Evolutionary conservation across 805 yeast genomes (phyloP).

Genomic region (Yarrowia deformans): DNA sequence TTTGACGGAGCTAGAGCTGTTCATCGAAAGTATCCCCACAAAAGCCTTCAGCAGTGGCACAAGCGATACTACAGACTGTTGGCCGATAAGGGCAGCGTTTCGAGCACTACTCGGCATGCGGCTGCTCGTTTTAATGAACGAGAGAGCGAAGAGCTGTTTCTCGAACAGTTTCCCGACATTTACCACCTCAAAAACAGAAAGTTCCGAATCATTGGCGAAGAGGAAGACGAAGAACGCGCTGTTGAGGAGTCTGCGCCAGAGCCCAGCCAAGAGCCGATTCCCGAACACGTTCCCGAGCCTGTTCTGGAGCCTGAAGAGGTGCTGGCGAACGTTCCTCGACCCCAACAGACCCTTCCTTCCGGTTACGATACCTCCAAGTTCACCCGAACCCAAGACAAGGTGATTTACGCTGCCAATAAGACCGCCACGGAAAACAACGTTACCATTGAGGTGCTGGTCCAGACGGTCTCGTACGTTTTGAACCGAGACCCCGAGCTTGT

Average conservation of each 20-base stretch:
- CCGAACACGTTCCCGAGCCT: not conserved
- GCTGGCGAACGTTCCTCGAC: slow-evolving; percentile 10
- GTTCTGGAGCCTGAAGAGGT: not conserved
- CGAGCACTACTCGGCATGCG: not conserved
- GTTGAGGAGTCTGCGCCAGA: not conserved
- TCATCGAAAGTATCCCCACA: slow-evolving; percentile 31
- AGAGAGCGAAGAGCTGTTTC: slow-evolving; percentile 2
- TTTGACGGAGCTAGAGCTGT: slow-evolving; percentile 38
- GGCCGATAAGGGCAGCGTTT: not conserved
- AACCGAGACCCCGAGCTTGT: slow-evolving; percentile 26
- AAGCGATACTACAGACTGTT: slow-evolving; percentile 23
- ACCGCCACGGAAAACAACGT: slow-evolving; percentile 37
- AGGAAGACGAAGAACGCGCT: not conserved
- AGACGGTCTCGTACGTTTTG: slow-evolving; percentile 35
- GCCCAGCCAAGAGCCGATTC: not conserved
- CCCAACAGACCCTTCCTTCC: not conserved
- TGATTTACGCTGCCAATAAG: slow-evolving; percentile 35
- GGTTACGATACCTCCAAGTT: slow-evolving; percentile 28
- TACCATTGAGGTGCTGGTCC: slow-evolving; percentile 26
- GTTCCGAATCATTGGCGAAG: slow-evolving; percentile 6
- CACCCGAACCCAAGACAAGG: slow-evolving; percentile 33
- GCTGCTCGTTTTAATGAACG: not conserved
- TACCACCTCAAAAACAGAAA: not conserved
- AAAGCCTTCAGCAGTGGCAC: slow-evolving; percentile 28
- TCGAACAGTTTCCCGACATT: not conserved